A percentile compares a stretch with the other conserved stretches of the same genome.
Evolutionary conservation across 139 green algal genomes (phyloP).

Genomic region (Limnomonas spitsbergensis): DNA sequence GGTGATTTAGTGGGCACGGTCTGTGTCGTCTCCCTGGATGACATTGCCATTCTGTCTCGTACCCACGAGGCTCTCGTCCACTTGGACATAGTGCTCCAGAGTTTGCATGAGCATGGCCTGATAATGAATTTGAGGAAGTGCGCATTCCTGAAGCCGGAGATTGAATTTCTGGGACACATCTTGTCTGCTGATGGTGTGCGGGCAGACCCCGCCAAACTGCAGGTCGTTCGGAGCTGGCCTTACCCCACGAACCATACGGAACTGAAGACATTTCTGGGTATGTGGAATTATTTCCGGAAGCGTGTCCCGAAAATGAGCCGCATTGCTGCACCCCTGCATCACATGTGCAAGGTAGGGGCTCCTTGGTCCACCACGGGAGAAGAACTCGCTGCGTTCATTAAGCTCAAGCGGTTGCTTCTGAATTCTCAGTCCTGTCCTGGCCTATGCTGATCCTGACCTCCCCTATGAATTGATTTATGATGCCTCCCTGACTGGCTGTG

Average conservation of each 20-base stretch:
- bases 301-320: constrained; percentile 38
- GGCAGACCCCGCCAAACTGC: constrained; percentile 41
- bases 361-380: constrained; percentile 19
- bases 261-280: constrained; percentile 49
- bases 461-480: constrained; percentile 34
- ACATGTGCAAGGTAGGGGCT: constrained; percentile 25
- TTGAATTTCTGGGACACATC: constrained; percentile 47
- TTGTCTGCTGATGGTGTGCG: constrained; percentile 27
- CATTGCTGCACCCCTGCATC: constrained; percentile 38
- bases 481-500: constrained; percentile 25
- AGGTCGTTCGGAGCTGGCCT: constrained; percentile 40
- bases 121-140: constrained; percentile 47
- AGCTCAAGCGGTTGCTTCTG: constrained; percentile 23
- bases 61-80: constrained; percentile 39
- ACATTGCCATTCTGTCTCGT: constrained; percentile 57
- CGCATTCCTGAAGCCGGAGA: constrained; percentile 31
- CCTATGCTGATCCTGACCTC: constrained; percentile 11
- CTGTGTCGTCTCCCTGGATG: constrained; percentile 62
- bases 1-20: constrained; percentile 29
- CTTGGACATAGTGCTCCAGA: constrained; percentile 42
- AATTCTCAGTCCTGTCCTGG: constrained; percentile 23
- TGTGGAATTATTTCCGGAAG: constrained; percentile 47
- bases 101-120: constrained; percentile 17
- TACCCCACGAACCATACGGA: constrained; percentile 27
- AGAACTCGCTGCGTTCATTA: constrained; percentile 7